Conservation (phyloP, 768 basidiomycete genomes). For the Leucocoprinus sp. region DNA sequence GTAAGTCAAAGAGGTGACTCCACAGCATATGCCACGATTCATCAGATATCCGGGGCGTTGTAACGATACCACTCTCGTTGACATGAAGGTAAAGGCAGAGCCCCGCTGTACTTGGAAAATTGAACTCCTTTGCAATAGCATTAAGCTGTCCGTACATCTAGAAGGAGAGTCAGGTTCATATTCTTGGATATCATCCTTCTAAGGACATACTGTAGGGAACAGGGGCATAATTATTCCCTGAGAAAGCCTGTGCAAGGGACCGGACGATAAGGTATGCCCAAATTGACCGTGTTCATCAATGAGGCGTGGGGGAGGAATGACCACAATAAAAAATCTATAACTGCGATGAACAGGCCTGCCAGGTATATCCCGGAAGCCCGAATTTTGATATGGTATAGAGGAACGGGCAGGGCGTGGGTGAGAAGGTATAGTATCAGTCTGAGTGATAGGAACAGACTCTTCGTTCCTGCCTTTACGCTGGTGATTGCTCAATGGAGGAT, state of each 20-base stretch:
- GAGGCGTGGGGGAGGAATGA: constrained; percentile 56
- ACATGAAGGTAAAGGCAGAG: constrained; percentile 74
- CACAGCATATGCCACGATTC: constrained; percentile 72
- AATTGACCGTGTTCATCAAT: constrained; percentile 50
- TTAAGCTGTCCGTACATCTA: constrained; percentile 72
- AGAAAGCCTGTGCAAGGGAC: constrained; percentile 51
- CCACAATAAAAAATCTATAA: constrained; percentile 52
- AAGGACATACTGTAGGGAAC: constrained; percentile 57
- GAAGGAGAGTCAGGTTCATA: background rate
- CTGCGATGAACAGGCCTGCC: constrained; percentile 31
- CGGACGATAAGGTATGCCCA: constrained; percentile 48
- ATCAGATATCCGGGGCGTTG: constrained; percentile 69
- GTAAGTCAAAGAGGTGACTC: constrained; percentile 44
- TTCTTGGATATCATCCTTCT: background rate
- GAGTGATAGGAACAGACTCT: constrained; percentile 15
- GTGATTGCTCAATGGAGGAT: constrained; percentile 13
- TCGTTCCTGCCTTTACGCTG: constrained; percentile 2
- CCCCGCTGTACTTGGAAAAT: constrained; percentile 68
- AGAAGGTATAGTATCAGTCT: constrained; percentile 36
- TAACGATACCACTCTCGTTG: constrained; percentile 42
- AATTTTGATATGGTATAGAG: constrained; percentile 47
- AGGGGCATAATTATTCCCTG: constrained; percentile 72
- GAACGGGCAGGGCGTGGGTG: constrained; percentile 1
- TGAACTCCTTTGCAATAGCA: constrained; percentile 76
- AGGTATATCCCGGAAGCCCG: constrained; percentile 34